phyloP scores from a whole-genome alignment of 306 rosid genomes.

The Bauhinia variegata region DNA sequence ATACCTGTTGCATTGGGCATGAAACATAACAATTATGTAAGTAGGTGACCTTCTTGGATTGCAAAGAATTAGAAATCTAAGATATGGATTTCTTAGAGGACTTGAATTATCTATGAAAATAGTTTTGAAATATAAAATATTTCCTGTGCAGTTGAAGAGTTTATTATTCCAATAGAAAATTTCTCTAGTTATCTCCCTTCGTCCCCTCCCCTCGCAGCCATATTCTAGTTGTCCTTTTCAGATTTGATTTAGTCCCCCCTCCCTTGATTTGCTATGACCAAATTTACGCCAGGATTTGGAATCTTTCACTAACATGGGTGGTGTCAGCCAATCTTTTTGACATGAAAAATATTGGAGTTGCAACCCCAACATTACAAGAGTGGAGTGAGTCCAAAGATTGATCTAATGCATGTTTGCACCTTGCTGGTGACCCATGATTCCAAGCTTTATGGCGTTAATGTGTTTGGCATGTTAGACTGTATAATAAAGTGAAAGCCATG shows the following conservation, averaged over 20 bases:
- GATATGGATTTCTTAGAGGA: background rate
- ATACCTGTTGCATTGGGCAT: constrained; percentile 11
- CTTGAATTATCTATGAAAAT: background rate
- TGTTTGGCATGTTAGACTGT: constrained; percentile 6
- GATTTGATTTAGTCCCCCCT: background rate
- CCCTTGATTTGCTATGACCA: background rate
- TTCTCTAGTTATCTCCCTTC: no score
- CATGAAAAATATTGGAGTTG: constrained; percentile 85
- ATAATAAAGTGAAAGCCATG: constrained; percentile 16
- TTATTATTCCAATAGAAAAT: no score
- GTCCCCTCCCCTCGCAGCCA: background rate
- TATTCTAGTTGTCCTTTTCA: constrained; percentile 10
- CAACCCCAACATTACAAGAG: constrained; percentile 58
- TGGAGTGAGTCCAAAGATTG: constrained; percentile 60
- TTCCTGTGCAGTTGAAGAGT: background rate
- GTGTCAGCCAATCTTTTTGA: constrained; percentile 77
- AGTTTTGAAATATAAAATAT: no score
- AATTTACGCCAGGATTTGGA: constrained; percentile 6
- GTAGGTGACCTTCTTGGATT: background rate
- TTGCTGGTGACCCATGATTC: constrained; percentile 20
- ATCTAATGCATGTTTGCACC: constrained; percentile 29
- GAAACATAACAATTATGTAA: background rate
- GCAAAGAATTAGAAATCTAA: no score
- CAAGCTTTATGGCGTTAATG: background rate
- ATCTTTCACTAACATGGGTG: constrained; percentile 33